Conservation (phyloP, 257 asterid species). For the Buddleja alternifolia region DNA sequence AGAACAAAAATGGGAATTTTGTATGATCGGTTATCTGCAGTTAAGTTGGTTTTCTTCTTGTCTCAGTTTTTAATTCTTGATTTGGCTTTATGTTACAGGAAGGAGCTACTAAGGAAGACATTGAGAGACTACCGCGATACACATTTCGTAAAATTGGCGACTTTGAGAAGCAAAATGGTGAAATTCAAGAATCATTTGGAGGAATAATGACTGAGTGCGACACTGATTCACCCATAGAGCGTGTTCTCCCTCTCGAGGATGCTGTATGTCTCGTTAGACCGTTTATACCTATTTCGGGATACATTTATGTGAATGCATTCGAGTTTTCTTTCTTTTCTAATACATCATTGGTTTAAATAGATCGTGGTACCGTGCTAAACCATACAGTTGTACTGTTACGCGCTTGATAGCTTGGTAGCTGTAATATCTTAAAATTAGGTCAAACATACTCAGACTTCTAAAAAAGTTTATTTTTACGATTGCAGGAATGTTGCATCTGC, state of each 20-base stretch:
- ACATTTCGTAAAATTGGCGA: constrained; percentile 88
- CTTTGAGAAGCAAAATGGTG: constrained; percentile 88
- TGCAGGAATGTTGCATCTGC: constrained; percentile 97
- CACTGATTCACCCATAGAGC: constrained; percentile 75
- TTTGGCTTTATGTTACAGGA: constrained; percentile 56
- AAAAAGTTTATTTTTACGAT: constrained; percentile 14
- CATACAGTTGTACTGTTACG: no score
- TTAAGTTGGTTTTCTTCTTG: constrained; percentile 9
- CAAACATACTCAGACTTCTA: not conserved
- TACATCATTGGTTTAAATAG: not conserved
- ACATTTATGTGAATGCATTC: not conserved
- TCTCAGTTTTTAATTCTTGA: not conserved
- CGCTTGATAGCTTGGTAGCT: no score
- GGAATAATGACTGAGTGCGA: constrained; percentile 89
- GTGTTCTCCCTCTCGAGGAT: constrained; percentile 86
- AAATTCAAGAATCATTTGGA: constrained; percentile 91
- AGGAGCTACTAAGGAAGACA: constrained; percentile 98
- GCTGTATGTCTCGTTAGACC: constrained; percentile 57
- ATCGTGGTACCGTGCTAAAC: no score
- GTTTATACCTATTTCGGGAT: not conserved
- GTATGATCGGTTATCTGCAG: constrained; percentile 26
- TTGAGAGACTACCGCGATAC: constrained; percentile 82
- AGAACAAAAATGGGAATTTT: not conserved
- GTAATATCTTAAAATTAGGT: not conserved
- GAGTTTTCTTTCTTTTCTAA: not conserved